Base-by-base conservation (phyloP, 2,329 filamentous ascomycete species). In the Hortaea werneckii region DNA sequence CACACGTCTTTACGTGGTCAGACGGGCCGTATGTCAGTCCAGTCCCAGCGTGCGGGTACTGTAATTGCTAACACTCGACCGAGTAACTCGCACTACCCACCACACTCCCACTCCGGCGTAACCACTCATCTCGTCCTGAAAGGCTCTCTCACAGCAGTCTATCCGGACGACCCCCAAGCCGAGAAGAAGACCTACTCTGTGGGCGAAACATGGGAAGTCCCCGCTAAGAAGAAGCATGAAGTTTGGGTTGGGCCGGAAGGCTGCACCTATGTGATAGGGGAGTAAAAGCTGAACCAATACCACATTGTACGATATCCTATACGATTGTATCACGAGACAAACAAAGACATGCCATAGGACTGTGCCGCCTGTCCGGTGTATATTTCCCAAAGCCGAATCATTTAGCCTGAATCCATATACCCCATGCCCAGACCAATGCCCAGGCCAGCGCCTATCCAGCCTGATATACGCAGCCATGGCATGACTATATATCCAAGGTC, bases 51-150 rank as follows among this genome's bases (percentile, higher is more conserved):
- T 7, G 13, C 20, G 38, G 11, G 34, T 13, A 9, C 32, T 34
- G 42, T 37, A 38, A 43, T 30, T 29, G 11, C 20, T 20, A 40
- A n/a, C 20, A 12, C 20, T 40, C 37, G 20, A 9, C 20, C 9
- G 20, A 84, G 80, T 50, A 80, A 84, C 60, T 72, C 77, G 28
- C 70, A 87, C 63, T 87, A 87, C 60, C 69, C 71, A 37, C 82
- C 83, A 10, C 83, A 87, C 59, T 75, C 73, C 10, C 83, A 87
- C 59, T 55, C 64, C 20, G 75, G 74, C 32, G 66, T 80, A 40
- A 87, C 82, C 0, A 86, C 82, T 1, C 83, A 87, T 64, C 69
- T 87, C 40, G 80, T 87, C 48, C 65, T 83, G 26, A 63, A 70
- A 5, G 83, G 83, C 37, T 69, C 78, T 46, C 63, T 87, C 57